These are phyloP conservation scores for Crithidia sp. DNA, from an alignment of 208 protist genomes.

Conservation along the genomic window DNA sequence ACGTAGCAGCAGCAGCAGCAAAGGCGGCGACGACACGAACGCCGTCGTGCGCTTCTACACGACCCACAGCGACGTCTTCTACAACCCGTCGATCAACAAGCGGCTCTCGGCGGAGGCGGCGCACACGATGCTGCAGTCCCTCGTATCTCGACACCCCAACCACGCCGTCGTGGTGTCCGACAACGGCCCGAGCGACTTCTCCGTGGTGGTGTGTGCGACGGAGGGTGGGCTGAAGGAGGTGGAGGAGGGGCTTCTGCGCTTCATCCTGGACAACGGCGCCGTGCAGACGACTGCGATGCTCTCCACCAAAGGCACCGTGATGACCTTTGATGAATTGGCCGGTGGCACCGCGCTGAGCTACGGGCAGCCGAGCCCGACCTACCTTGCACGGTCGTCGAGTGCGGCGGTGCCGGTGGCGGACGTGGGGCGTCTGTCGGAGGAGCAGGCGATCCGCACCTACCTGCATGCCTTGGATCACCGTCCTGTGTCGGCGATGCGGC, in stretches of 20 bases:
- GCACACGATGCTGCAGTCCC: constrained; percentile 62
- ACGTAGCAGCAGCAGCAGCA: neutral
- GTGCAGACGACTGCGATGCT: constrained; percentile 82
- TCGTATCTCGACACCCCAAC: constrained; percentile 66
- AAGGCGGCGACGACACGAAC: constrained; percentile 18
- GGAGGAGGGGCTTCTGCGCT: constrained; percentile 73
- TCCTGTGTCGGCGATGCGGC: constrained; percentile 61
- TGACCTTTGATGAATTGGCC: constrained; percentile 90
- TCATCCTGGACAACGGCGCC: constrained; percentile 77
- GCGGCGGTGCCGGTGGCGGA: constrained; percentile 59
- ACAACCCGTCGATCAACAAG: constrained; percentile 65
- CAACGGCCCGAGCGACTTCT: constrained; percentile 44
- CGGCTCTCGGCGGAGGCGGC: constrained; percentile 59
- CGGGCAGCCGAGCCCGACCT: constrained; percentile 19
- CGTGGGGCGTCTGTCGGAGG: constrained; percentile 69
- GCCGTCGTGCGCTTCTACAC: constrained; percentile 71
- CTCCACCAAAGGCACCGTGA: constrained; percentile 77
- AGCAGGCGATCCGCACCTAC: constrained; percentile 77
- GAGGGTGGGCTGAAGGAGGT: constrained; percentile 69
- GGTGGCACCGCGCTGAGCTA: constrained; percentile 40
- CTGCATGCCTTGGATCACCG: constrained; percentile 60
- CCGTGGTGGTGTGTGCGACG: constrained; percentile 76
- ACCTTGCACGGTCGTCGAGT: constrained; percentile 39
- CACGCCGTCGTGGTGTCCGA: constrained; percentile 50
- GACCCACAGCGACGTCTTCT: constrained; percentile 77